These are phyloP conservation scores for Carex sylvatica DNA, from an alignment of 202 grass and related monocot species.

Conservation along the genomic window DNA sequence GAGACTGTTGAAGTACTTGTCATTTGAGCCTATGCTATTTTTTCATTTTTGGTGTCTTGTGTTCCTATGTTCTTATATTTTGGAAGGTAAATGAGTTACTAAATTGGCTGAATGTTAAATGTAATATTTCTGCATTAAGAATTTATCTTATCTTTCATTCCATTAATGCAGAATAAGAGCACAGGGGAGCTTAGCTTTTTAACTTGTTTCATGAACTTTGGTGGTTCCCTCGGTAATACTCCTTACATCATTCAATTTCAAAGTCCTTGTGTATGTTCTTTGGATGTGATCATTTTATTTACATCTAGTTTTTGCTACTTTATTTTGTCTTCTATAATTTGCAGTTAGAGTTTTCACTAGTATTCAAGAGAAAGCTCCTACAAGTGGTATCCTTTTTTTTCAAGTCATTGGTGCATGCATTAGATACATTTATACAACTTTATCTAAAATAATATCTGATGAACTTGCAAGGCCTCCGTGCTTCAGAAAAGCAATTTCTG, in stretches of 20 bases:
- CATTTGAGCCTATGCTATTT: not conserved
- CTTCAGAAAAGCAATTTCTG: not conserved
- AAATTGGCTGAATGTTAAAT: slow-evolving; percentile 2
- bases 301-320: not conserved
- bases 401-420: slow-evolving; percentile 25
- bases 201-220: slow-evolving; percentile 91
- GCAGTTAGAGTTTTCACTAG: slow-evolving; percentile 94
- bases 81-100: slow-evolving; percentile 5
- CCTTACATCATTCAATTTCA: slow-evolving; percentile 20
- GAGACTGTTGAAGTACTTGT: not conserved
- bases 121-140: not conserved
- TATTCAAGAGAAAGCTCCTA: slow-evolving; percentile 87
- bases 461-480: not conserved
- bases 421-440: slow-evolving; percentile 7
- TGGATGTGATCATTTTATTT: slow-evolving; percentile 1
- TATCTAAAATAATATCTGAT: not conserved
- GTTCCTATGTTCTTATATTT: slow-evolving; percentile 2
- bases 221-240: slow-evolving; percentile 75
- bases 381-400: slow-evolving; percentile 82
- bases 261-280: not conserved
- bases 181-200: slow-evolving; percentile 87
- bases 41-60: not conserved
- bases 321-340: slow-evolving; percentile 27
- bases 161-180: slow-evolving; percentile 77
- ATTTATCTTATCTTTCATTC: slow-evolving; percentile 24